Conservation (phyloP, 331 rosid genomes). For the Dryas integrifolia region DNA sequence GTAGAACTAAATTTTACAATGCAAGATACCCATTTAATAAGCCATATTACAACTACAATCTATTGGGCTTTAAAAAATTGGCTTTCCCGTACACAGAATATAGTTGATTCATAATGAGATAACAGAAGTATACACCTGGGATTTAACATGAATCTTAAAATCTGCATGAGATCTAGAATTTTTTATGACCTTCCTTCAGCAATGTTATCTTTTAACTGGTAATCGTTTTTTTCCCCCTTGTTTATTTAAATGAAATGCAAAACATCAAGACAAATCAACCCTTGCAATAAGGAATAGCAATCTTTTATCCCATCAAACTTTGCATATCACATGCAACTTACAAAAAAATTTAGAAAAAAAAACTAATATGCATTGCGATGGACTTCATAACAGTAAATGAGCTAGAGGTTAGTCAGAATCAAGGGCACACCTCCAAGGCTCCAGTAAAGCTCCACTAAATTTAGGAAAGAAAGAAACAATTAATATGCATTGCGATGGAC, state of each 20-base stretch:
- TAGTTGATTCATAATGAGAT: not conserved
- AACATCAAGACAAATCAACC: not conserved
- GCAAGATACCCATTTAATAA: not conserved
- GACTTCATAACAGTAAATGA: conserved; percentile 2
- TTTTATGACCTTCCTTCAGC: conserved; percentile 9
- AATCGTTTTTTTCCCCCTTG: not conserved
- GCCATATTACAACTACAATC: not conserved
- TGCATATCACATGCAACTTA: not conserved
- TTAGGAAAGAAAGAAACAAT: not conserved
- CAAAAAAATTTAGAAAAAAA: not conserved
- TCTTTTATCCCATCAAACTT: not conserved
- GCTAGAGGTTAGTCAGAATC: not conserved
- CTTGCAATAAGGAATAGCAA: not conserved
- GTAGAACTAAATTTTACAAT: not conserved
- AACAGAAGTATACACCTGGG: not conserved
- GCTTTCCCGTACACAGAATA: not conserved
- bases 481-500: not conserved
- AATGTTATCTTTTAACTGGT: not conserved
- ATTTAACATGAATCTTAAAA: conserved; percentile 7
- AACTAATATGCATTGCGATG: not conserved
- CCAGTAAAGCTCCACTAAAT: conserved; percentile 87
- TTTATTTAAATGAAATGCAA: not conserved
- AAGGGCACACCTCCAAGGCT: conserved; percentile 79
- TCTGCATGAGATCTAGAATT: not conserved
- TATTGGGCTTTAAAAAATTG: not conserved